Percentiles rank a stretch among this genome's conserved stretches.
Conservation (phyloP, 1,284 basidiomycete species). For the Leccinum griseonigrum region DNA sequence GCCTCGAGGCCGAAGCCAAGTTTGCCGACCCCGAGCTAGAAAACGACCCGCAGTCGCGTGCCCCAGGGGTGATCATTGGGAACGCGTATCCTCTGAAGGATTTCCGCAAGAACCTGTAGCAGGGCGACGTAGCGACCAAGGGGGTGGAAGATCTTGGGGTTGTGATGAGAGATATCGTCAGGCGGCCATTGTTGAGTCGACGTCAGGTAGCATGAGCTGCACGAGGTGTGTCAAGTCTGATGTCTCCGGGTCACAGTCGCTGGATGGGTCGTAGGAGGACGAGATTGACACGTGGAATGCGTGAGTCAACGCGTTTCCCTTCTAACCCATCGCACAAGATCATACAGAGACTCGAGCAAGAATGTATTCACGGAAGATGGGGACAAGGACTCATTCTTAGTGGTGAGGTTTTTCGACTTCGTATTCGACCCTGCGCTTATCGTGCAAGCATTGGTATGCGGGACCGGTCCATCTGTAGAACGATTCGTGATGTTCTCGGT, state of each 20-base stretch:
- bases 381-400: constrained; percentile 44
- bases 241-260: neutral
- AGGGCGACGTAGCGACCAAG: constrained; percentile 78
- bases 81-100: constrained; percentile 71
- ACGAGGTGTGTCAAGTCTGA: constrained; percentile 38
- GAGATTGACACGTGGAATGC: constrained; percentile 77
- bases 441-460: neutral
- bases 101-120: constrained; percentile 65
- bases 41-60: constrained; percentile 40
- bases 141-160: constrained; percentile 75
- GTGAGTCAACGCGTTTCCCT: constrained; percentile 33
- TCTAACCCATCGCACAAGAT: constrained; percentile 44
- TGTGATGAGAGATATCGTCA: constrained; percentile 70
- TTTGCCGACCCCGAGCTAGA: constrained; percentile 48
- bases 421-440: neutral
- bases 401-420: neutral
- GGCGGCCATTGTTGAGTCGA: constrained; percentile 64
- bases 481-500: neutral
- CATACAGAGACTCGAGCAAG: constrained; percentile 51
- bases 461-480: neutral
- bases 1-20: constrained; percentile 18
- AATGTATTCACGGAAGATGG: constrained; percentile 51
- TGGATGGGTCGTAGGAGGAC: constrained; percentile 51
- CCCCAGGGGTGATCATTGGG: constrained; percentile 66
- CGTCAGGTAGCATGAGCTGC: constrained; percentile 66